These are phyloP conservation scores for Candida yuanshanica DNA, from an alignment of 805 yeast species.

Conservation along the genomic window DNA sequence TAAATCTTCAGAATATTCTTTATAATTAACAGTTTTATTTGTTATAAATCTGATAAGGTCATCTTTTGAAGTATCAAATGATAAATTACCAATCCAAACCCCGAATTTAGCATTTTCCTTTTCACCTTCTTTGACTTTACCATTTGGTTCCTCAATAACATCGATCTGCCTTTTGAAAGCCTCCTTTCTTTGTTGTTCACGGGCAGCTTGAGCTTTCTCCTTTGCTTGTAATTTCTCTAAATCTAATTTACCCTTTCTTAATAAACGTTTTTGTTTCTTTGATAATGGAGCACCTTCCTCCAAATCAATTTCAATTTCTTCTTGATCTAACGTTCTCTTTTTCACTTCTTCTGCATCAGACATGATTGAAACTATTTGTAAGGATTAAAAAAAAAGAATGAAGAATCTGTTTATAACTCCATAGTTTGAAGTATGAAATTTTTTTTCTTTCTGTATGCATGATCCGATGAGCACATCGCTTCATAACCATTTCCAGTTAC, in stretches of 20 bases:
- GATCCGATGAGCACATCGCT: neutral
- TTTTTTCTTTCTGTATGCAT: too few relatives aligned
- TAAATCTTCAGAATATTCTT: constrained; percentile 23
- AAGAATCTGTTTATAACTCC: too few relatives aligned
- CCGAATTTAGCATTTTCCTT: constrained; percentile 49
- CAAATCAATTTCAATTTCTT: constrained; percentile 60
- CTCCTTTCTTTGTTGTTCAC: constrained; percentile 28
- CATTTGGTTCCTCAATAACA: constrained; percentile 14
- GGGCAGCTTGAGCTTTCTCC: constrained; percentile 32
- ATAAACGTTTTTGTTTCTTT: constrained; percentile 81
- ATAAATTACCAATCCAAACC: constrained; percentile 92
- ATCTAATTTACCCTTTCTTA: constrained; percentile 71
- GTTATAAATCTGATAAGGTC: constrained; percentile 62
- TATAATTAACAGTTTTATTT: constrained; percentile 45
- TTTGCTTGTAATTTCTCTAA: constrained; percentile 46
- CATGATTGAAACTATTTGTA: neutral
- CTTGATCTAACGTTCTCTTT: constrained; percentile 21
- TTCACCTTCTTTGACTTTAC: constrained; percentile 9
- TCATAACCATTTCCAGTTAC: neutral
- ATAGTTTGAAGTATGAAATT: too few relatives aligned
- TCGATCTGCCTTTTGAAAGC: constrained; percentile 4
- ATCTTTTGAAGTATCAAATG: constrained; percentile 77
- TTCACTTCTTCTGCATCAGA: constrained; percentile 8
- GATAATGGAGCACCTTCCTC: constrained; percentile 76
- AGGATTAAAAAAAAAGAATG: too few relatives aligned